Base-by-base conservation (phyloP, 2,329 filamentous ascomycete species). In the Clarireedia hainanense region DNA sequence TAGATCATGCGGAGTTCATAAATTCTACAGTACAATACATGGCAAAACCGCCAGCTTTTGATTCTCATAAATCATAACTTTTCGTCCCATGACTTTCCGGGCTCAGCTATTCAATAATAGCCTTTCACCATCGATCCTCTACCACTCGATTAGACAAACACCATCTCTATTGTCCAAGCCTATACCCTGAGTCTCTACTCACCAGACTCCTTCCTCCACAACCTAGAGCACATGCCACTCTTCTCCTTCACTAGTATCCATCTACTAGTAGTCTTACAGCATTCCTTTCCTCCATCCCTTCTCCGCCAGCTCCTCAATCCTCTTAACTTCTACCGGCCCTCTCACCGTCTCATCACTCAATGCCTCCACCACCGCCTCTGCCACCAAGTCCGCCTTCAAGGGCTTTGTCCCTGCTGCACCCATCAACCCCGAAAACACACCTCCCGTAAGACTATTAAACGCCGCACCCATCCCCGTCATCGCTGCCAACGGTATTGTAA, bases 201-300 rank as follows among this genome's bases (percentile, higher is more conserved):
- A 10, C 27, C 7, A 9, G 7, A 7, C 10, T 30, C 27, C 10
- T 10, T 30, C 6, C 27, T 30, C 27, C 27, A 30, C 27, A 20
- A 20, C 27, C 27, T 10, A 30, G 7, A 30, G 10, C 27, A 10
- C 2, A 30, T 10, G 7, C 12, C 27, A 7, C 7, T 10, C 10
- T 30, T 10, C 27, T 30, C 27, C 27, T 3, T 30, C 20, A 20
- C 20, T 20, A 3, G 20, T 20, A 20, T 20, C 20, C 20, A 20
- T 20, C 20, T 20, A 20, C 10, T 10, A 10, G 27, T 30, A 10
- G 10, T 30, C 27, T 78, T 72, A 96, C 64, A 95, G 72, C 94
- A 99, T 97, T 17, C 80, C 84, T 72, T 87, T 91, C 69, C 94
- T 86, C 94, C 94, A 97, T 3, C 84, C 86, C 69, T 85, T 88